Percentiles rank a stretch among this genome's conserved stretches.
These are phyloP conservation scores for Heritiera littoralis DNA, from an alignment of 345 rosid species.

Conservation along the genomic window DNA sequence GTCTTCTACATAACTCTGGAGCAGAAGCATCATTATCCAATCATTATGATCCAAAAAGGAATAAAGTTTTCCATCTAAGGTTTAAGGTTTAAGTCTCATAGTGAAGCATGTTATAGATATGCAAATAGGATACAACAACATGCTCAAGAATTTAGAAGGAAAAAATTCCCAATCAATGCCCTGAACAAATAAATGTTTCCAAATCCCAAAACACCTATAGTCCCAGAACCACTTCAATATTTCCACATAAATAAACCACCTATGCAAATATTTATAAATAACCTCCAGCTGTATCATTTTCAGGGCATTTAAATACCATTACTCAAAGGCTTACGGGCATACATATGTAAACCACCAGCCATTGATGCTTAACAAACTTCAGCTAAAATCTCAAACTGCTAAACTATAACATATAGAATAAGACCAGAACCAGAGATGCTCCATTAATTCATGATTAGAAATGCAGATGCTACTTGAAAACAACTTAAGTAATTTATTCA, in stretches of 20 bases:
- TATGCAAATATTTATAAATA: not conserved
- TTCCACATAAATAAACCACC: not conserved
- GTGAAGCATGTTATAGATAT: not conserved
- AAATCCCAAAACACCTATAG: not conserved
- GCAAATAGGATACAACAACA: not conserved
- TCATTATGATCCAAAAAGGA: not conserved
- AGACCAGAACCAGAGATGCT: not conserved
- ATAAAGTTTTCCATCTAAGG: not conserved
- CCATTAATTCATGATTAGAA: not conserved
- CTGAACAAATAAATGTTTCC: not conserved
- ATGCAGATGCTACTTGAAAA: not conserved
- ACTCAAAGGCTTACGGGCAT: not conserved
- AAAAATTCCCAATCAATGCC: not conserved
- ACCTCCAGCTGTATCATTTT: not conserved
- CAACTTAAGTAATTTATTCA: not conserved
- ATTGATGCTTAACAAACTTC: not conserved
- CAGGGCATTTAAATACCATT: slow-evolving; percentile 1
- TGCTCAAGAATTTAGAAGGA: not conserved
- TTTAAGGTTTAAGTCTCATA: not conserved
- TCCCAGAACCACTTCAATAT: not conserved
- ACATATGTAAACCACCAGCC: not conserved
- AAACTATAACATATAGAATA: not conserved
- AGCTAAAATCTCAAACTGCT: slow-evolving; percentile 3
- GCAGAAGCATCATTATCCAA: not conserved
- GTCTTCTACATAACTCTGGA: not conserved